Base-by-base conservation (phyloP, 225 moss, liverwort and hornwort genomes). In the Bryum argenteum region DNA sequence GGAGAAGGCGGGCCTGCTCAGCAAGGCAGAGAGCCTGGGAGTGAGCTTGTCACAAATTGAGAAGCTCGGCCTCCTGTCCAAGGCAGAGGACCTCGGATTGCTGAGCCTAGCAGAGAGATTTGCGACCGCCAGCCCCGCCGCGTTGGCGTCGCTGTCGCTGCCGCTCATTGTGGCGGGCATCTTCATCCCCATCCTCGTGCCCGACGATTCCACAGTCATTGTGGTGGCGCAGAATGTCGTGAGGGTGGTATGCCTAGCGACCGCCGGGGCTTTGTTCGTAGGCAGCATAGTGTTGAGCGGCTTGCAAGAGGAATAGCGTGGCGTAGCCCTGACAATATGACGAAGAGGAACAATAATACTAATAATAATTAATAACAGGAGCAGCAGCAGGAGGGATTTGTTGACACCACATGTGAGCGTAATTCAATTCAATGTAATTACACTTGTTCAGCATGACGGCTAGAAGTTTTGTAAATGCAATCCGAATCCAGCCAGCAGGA, bases 11-110 rank as follows among this genome's bases (percentile, higher is more conserved):
- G 96, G 96, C 43, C 77, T 96, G 16, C 86, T 96, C 10, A 93
- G 93, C 67, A 96, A 91, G 80, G 91, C 89, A n/a, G 96, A 96
- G 75, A 91, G 83, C 60, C 87, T 78, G 13, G 96, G 96, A 45
- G 73, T 96, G 48, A 90, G 91, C 37, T 44, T 96, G 16, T 96
- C 96, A 45, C 80, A 80, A 60, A 96, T 93, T 63, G 96, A 96
- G 79, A 96, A 79, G 79, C 73, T 93, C 23, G 96, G 96, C 4
- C 79, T 96, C 58, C 79, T 96, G 67, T 93, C 96, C 21, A 96
- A 96, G 73, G 93, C 96, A 4, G 96, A 96, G 81, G 79, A 89
- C 52, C 87, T 96, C 13, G 96, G 96, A 18, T 83, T 96, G 73
- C 78, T 96, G 71, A 89, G 79, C 45, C 80, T 96, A 45, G 96